Evolutionary conservation across 352 stramenopile genomes (phyloP).

Genomic region (Pythium guiyangense): DNA sequence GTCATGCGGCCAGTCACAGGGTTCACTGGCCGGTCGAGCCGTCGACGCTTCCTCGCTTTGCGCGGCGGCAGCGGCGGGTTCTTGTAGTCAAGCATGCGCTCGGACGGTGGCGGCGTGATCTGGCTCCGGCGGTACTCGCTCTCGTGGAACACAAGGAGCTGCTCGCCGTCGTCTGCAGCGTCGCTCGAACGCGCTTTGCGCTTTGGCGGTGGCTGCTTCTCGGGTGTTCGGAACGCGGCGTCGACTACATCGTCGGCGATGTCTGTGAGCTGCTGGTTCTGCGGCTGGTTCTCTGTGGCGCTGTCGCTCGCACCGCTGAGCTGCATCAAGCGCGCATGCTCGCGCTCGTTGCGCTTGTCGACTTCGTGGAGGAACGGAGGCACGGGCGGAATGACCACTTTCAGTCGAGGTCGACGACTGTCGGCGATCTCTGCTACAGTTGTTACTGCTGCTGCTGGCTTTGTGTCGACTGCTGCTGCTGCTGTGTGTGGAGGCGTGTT

Average conservation of each 20-base stretch:
- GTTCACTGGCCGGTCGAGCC: slow-evolving; percentile 13
- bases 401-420: slow-evolving; percentile 1
- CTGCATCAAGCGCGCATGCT: neutral
- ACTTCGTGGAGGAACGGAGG: slow-evolving; percentile 17
- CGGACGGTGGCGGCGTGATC: slow-evolving; percentile 57
- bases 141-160: slow-evolving; percentile 19
- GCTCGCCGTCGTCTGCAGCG: slow-evolving; percentile 9
- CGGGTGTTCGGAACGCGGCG: slow-evolving; percentile 8
- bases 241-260: slow-evolving; percentile 1
- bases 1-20: slow-evolving; percentile 11
- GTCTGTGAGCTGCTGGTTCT: neutral
- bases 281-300: too few relatives aligned
- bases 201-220: slow-evolving; percentile 13
- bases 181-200: slow-evolving; percentile 5
- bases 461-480: neutral
- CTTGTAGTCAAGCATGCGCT: slow-evolving; percentile 57
- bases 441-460: neutral
- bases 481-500: neutral
- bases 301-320: neutral
- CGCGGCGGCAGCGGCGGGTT: slow-evolving; percentile 61
- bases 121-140: slow-evolving; percentile 34
- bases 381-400: slow-evolving; percentile 16
- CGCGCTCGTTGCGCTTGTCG: slow-evolving; percentile 10
- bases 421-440: too few relatives aligned
- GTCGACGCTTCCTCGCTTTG: slow-evolving; percentile 25